Evolutionary conservation across 176 grass and related monocot genomes (phyloP).

Genomic region (Avena eriantha): DNA sequence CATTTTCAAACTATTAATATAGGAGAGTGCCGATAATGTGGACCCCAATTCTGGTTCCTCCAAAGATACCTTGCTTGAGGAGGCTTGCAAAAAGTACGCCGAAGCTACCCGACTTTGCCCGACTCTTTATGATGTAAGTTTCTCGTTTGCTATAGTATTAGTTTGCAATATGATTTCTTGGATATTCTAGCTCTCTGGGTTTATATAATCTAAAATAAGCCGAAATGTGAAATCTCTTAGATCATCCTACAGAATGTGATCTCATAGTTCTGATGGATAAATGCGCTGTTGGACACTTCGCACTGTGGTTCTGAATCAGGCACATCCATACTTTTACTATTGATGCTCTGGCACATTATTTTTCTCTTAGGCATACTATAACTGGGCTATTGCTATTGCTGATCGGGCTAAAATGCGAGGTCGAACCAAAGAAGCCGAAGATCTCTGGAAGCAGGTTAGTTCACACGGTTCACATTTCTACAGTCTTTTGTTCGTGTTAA

Average conservation of each 20-base stretch:
- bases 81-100: conserved; percentile 99
- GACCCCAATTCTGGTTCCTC: conserved; percentile 78
- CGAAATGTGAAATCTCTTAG: neutral
- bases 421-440: conserved; percentile 98
- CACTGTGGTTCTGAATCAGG: neutral
- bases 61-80: conserved; percentile 95
- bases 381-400: conserved; percentile 99
- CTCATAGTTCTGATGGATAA: conserved; percentile 15
- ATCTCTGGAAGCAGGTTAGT: conserved; percentile 96
- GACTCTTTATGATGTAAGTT: conserved; percentile 95
- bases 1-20: conserved; percentile 46
- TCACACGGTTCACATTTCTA: conserved; percentile 24
- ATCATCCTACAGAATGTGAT: conserved; percentile 36
- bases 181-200: neutral
- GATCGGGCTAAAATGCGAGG: conserved; percentile 98
- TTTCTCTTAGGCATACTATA: conserved; percentile 91
- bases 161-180: conserved; percentile 14
- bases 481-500: conserved; percentile 31
- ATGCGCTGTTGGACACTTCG: neutral
- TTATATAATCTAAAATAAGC: neutral
- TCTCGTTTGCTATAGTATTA: neutral
- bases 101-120: conserved; percentile 88
- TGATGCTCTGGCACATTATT: neutral
- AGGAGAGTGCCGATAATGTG: conserved; percentile 99
- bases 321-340: conserved; percentile 27